Percentiles rank a stretch among this genome's conserved stretches.
These are phyloP conservation scores for Colletotrichum plurivorum DNA, from an alignment of 2,329 filamentous ascomycete genomes.

Conservation along the genomic window DNA sequence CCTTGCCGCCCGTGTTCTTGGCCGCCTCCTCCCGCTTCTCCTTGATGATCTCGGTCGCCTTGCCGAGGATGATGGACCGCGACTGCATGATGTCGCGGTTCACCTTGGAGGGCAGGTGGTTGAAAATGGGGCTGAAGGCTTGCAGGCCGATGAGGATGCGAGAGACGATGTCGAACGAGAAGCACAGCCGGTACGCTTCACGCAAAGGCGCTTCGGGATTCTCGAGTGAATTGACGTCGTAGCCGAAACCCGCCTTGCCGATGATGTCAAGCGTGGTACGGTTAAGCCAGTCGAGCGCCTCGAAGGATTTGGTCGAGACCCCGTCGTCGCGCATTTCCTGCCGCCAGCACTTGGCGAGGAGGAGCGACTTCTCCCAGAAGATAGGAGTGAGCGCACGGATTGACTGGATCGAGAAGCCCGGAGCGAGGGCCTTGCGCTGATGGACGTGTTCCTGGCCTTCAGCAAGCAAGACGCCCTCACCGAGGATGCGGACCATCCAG, in stretches of 20 bases:
- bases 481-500: constrained; percentile 60
- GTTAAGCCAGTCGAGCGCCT: constrained; percentile 59
- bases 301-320: constrained; percentile 50
- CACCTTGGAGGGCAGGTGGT: constrained; percentile 54
- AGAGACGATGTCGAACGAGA: constrained; percentile 53
- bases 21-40: constrained; percentile 52
- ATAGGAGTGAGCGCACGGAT: constrained; percentile 54
- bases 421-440: constrained; percentile 56
- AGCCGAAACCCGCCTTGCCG: constrained; percentile 57
- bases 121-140: constrained; percentile 56
- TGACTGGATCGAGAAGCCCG: constrained; percentile 55
- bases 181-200: constrained; percentile 57
- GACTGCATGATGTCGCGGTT: constrained; percentile 54
- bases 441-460: constrained; percentile 58
- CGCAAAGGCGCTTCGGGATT: constrained; percentile 53
- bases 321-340: constrained; percentile 49
- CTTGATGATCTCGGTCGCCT: constrained; percentile 53
- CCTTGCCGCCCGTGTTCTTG: constrained; percentile 49
- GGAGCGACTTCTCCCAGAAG: constrained; percentile 57
- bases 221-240: constrained; percentile 56
- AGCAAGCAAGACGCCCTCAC: constrained; percentile 58
- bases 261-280: constrained; percentile 60
- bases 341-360: constrained; percentile 59
- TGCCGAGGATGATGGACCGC: constrained; percentile 52
- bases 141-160: constrained; percentile 57